These are phyloP conservation scores for Closterium sp. DNA, from an alignment of 139 green algal genomes.

Conservation along the genomic window DNA sequence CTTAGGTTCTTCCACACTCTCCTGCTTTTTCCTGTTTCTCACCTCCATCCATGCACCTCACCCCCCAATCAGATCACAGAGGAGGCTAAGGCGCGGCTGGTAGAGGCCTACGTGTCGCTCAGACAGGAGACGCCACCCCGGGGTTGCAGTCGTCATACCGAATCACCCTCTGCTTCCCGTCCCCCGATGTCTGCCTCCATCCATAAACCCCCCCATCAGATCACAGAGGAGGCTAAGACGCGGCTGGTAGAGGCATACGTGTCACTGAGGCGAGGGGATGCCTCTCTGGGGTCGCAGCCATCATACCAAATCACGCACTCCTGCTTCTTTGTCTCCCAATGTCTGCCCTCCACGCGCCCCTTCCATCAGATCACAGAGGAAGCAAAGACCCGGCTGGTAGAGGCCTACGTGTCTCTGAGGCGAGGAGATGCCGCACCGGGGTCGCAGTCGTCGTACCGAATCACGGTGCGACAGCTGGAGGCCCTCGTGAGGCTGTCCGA, in stretches of 20 bases:
- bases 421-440: constrained; percentile 81
- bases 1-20: too few relatives aligned
- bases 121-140: constrained; percentile 77
- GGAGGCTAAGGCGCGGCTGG: constrained; percentile 70
- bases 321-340: too few relatives aligned
- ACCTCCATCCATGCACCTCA: too few relatives aligned
- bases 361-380: constrained; percentile 44
- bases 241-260: constrained; percentile 84
- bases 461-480: constrained; percentile 91
- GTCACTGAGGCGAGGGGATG: constrained; percentile 79
- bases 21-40: too few relatives aligned
- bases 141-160: constrained; percentile 62
- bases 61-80: constrained; percentile 17
- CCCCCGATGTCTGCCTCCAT: too few relatives aligned
- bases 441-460: constrained; percentile 72
- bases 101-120: constrained; percentile 83
- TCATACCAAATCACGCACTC: background rate
- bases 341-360: background rate
- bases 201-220: constrained; percentile 20
- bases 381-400: constrained; percentile 71
- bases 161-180: too few relatives aligned
- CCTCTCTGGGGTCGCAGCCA: constrained; percentile 71
- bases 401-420: constrained; percentile 84
- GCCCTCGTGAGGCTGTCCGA: constrained; percentile 88
- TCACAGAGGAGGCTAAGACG: constrained; percentile 59